Percentiles rank a stretch among this genome's conserved stretches.
phyloP scores from a whole-genome alignment of 306 rosid genomes.

The Prunus persica region Prunus_persica_NCBIv2 NC_034014.1:5517501-5518000 shows the following conservation, averaged over 20 bases:
- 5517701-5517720: background rate
- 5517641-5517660: background rate
- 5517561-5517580: conserved; percentile 86
- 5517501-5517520: conserved; percentile 78
- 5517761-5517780: background rate
- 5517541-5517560: conserved; percentile 92
- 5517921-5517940: background rate
- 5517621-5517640: background rate
- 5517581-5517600: conserved; percentile 74
- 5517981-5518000: background rate
- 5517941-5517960: background rate
- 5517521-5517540: conserved; percentile 87
- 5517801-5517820: background rate
- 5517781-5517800: background rate
- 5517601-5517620: background rate
- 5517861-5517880: background rate
- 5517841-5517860: background rate
- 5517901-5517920: background rate
- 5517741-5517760: background rate
- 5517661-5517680: background rate
- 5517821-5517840: no score
- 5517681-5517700: background rate
- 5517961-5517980: background rate
- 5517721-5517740: background rate
- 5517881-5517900: background rate